Evolutionary conservation across 495 filamentous ascomycete genomes (phyloP).

Genomic region (Evernia prunastri): DNA sequence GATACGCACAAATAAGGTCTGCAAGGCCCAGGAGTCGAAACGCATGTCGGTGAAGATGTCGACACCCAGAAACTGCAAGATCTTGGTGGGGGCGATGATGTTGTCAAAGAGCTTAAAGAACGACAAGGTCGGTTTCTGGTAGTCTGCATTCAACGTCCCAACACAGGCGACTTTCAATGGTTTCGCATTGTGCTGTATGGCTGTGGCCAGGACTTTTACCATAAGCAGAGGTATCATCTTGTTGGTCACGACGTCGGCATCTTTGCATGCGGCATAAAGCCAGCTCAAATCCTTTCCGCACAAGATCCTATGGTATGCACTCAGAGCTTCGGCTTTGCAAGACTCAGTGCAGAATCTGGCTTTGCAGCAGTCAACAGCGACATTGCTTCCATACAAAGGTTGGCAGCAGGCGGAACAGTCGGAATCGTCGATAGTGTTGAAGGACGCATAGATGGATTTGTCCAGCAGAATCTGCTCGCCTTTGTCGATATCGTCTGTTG

Average conservation of each 20-base stretch:
- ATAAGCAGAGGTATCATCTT: not conserved
- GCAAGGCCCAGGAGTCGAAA: constrained; percentile 5
- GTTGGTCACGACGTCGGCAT: too few relatives aligned
- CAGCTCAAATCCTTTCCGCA: not conserved
- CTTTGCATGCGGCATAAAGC: not conserved
- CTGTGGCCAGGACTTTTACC: not conserved
- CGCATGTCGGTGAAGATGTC: not conserved
- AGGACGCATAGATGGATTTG: not conserved
- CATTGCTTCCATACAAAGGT: fast-evolving
- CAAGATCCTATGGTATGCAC: not conserved
- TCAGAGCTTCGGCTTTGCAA: not conserved
- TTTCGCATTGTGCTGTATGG: not conserved
- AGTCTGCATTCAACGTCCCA: not conserved
- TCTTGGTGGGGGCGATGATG: not conserved
- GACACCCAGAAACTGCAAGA: not conserved
- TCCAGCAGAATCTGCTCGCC: not conserved
- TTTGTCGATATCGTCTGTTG: not conserved
- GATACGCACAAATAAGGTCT: not conserved
- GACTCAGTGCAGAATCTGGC: not conserved
- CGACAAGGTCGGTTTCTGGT: not conserved
- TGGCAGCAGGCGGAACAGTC: not conserved
- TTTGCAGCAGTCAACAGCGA: not conserved
- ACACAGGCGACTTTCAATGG: not conserved
- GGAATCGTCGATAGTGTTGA: not conserved
- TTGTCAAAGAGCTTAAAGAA: not conserved